phyloP scores from a whole-genome alignment of 2,329 filamentous ascomycete genomes.

The Alternaria atra region DNA sequence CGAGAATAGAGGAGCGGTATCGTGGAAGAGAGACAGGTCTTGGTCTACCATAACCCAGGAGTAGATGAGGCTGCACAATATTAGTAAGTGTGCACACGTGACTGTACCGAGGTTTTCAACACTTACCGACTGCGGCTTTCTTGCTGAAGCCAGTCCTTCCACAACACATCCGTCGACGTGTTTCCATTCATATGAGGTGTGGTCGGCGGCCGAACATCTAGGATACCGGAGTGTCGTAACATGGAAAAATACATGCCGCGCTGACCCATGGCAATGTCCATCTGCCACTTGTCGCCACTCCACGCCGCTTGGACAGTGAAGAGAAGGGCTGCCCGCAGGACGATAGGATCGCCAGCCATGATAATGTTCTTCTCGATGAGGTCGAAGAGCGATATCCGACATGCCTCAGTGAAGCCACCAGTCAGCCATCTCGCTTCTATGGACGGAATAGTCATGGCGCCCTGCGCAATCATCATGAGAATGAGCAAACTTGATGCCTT shows the following conservation, averaged over 20 bases:
- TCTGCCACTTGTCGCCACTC: slow-evolving; percentile 80
- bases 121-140: slow-evolving; percentile 70
- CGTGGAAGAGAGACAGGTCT: slow-evolving; percentile 59
- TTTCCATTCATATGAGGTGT: slow-evolving; percentile 58
- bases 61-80: slow-evolving; percentile 67
- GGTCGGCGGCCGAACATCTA: slow-evolving; percentile 63
- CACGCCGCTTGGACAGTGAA: slow-evolving; percentile 75
- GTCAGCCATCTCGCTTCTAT: slow-evolving; percentile 72
- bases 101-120: slow-evolving; percentile 23
- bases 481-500: slow-evolving; percentile 72
- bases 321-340: slow-evolving; percentile 71
- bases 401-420: slow-evolving; percentile 73
- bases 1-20: slow-evolving; percentile 62
- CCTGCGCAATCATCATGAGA: slow-evolving; percentile 76
- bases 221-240: slow-evolving; percentile 73
- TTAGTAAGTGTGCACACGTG: slow-evolving; percentile 34
- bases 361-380: slow-evolving; percentile 76
- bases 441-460: slow-evolving; percentile 71
- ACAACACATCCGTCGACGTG: slow-evolving; percentile 60
- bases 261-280: slow-evolving; percentile 79
- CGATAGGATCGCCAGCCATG: slow-evolving; percentile 70
- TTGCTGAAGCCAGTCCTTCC: slow-evolving; percentile 71
- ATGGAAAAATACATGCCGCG: slow-evolving; percentile 77
- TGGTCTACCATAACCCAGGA: slow-evolving; percentile 80
- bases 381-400: slow-evolving; percentile 75